phyloP scores from a whole-genome alignment of 1,284 basidiomycete genomes.

The Golubevia pallescens region DNA sequence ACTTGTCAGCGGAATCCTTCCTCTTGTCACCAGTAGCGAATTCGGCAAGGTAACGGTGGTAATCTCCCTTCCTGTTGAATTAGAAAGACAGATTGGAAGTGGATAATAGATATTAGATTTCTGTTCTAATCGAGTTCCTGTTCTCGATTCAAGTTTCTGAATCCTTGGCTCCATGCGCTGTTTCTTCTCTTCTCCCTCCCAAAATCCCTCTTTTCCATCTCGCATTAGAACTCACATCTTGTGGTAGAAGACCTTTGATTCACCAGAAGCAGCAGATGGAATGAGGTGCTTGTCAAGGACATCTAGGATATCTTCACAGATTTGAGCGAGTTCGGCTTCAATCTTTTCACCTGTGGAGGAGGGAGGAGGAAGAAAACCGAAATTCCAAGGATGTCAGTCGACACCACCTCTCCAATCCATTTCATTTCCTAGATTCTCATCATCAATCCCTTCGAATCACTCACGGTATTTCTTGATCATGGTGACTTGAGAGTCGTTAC shows the following conservation, averaged over 20 bases:
- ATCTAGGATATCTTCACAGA: slow-evolving; percentile 98
- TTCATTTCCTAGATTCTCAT: neutral
- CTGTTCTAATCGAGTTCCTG: neutral
- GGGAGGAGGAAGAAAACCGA: neutral
- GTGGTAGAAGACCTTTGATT: slow-evolving; percentile 99
- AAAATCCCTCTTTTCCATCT: neutral
- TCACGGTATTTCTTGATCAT: slow-evolving; percentile 99
- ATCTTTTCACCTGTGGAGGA: slow-evolving; percentile 75
- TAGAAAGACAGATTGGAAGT: neutral
- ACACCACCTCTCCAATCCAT: neutral
- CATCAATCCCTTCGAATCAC: neutral
- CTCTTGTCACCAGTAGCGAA: slow-evolving; percentile 99
- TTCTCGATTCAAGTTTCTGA: neutral
- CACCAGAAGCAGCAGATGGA: slow-evolving; percentile 94
- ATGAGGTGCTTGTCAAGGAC: slow-evolving; percentile 99
- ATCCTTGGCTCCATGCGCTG: neutral
- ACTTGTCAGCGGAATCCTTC: slow-evolving; percentile 98
- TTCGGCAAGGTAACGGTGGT: slow-evolving; percentile 99
- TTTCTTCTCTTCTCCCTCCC: neutral
- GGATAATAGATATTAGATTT: too few species aligned
- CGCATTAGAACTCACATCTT: slow-evolving; percentile 79
- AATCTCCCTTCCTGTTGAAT: slow-evolving; percentile 92
- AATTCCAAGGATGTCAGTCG: neutral
- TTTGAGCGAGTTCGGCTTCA: slow-evolving; percentile 95
- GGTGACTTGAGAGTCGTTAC: slow-evolving; percentile 93